These are phyloP conservation scores for Komagataella phaffii DNA, from an alignment of 805 yeast species.

Conservation along the genomic window DNA sequence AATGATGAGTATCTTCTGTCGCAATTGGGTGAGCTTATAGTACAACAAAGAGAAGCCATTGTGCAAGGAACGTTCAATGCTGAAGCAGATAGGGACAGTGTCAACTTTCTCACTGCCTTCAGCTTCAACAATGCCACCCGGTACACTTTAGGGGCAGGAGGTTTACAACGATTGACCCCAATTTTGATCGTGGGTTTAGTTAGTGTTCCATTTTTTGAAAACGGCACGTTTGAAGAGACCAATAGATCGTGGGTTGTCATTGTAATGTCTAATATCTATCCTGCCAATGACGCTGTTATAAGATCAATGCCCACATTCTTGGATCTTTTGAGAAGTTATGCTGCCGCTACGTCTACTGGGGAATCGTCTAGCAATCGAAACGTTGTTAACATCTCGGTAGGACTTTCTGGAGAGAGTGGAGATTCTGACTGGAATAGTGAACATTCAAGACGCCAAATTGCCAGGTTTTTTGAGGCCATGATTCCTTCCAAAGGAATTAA, in stretches of 20 bases:
- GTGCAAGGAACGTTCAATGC: neutral
- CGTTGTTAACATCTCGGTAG: neutral
- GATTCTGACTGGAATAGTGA: neutral
- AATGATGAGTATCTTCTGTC: neutral
- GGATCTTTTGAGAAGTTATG: constrained; percentile 7
- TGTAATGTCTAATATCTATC: constrained; percentile 44
- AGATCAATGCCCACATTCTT: constrained; percentile 22
- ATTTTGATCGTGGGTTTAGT: constrained; percentile 18
- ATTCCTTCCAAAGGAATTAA: neutral
- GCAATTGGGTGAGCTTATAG: neutral
- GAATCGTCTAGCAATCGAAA: neutral
- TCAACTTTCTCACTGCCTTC: constrained; percentile 29
- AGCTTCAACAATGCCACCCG: constrained; percentile 16
- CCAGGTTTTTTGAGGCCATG: neutral
- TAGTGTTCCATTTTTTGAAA: constrained; percentile 11
- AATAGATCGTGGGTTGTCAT: constrained; percentile 47
- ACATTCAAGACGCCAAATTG: neutral
- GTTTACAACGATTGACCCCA: constrained; percentile 12
- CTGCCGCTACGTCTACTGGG: constrained; percentile 1
- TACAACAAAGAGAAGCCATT: neutral
- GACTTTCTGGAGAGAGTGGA: neutral
- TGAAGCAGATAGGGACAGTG: constrained; percentile 5
- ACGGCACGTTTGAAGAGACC: neutral
- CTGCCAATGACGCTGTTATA: constrained; percentile 24
- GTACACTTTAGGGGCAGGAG: constrained; percentile 7